Percentiles rank a stretch among this genome's conserved stretches.
These are phyloP conservation scores for Macrolepiota albuminosa DNA, from an alignment of 768 basidiomycete genomes.

Conservation along the genomic window DNA sequence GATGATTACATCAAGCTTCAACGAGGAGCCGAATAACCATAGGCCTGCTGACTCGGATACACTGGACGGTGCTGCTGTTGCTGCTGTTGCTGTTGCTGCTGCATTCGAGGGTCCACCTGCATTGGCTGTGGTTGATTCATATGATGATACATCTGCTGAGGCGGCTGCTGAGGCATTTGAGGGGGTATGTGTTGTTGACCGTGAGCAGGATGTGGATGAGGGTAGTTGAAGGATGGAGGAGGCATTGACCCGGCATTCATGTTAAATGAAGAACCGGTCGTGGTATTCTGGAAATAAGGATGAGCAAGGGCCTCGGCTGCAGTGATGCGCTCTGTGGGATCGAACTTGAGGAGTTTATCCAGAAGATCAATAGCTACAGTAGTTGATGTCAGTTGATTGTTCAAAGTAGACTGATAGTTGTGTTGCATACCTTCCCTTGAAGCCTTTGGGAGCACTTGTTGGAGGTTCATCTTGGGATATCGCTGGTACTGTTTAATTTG, in stretches of 20 bases:
- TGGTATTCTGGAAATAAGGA: conserved; percentile 77
- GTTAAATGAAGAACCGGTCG: conserved; percentile 36
- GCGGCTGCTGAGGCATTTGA: conserved; percentile 29
- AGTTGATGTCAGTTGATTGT: neutral
- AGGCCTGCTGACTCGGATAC: conserved; percentile 11
- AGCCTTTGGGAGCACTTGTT: conserved; percentile 81
- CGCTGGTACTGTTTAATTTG: conserved; percentile 80
- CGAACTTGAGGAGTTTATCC: conserved; percentile 93
- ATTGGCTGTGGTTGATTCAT: conserved; percentile 28
- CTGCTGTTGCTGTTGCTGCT: conserved; percentile 4
- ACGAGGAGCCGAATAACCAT: conserved; percentile 12
- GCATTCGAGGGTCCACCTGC: conserved; percentile 15
- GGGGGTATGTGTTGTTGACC: conserved; percentile 37
- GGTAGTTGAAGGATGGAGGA: conserved; percentile 65
- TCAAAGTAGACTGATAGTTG: neutral
- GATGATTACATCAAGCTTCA: neutral
- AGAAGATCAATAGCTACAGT: conserved; percentile 82
- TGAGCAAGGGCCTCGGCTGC: conserved; percentile 90
- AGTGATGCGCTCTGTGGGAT: conserved; percentile 86
- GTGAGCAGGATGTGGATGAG: conserved; percentile 57
- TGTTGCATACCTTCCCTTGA: conserved; percentile 62
- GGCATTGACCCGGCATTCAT: conserved; percentile 54
- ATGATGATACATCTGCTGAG: conserved; percentile 21
- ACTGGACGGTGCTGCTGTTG: conserved; percentile 9
- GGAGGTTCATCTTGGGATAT: conserved; percentile 79